A percentile compares a stretch with the other conserved stretches of the same genome.
Conservation (phyloP, 2,329 filamentous ascomycete species). For the Fusarium veterinarium region DNA sequence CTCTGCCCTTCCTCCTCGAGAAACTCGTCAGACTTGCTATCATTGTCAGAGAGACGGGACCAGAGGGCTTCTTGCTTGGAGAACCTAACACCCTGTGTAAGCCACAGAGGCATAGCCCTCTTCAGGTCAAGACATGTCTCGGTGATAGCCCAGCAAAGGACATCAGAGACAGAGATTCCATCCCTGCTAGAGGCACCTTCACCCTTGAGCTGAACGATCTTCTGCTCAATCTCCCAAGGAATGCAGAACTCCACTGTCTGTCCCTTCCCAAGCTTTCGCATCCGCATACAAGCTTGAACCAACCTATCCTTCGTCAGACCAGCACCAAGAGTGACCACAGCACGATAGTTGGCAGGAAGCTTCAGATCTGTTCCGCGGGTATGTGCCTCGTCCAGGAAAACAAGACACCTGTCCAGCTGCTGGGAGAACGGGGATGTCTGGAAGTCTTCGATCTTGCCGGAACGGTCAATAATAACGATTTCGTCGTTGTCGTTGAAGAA, state of each 20-base stretch:
- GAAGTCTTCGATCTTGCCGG: constrained; percentile 60
- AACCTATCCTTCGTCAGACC: constrained; percentile 75
- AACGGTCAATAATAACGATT: constrained; percentile 62
- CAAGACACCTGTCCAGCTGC: constrained; percentile 68
- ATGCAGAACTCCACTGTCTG: constrained; percentile 73
- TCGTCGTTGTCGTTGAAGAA: constrained; percentile 70
- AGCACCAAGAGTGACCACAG: constrained; percentile 75
- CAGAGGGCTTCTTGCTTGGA: constrained; percentile 55
- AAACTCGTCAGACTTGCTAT: constrained; percentile 48
- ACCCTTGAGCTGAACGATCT: constrained; percentile 53
- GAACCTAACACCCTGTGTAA: constrained; percentile 67
- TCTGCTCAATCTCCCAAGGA: constrained; percentile 67
- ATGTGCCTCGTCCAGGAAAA: constrained; percentile 78
- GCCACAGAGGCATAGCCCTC: constrained; percentile 61
- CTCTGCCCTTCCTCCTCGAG: constrained; percentile 66
- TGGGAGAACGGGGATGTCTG: constrained; percentile 68
- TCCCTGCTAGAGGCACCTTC: accelerated
- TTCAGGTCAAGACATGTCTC: constrained; percentile 31
- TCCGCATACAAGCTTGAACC: constrained; percentile 79
- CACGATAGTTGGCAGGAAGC: constrained; percentile 67
- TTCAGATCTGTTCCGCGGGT: constrained; percentile 76
- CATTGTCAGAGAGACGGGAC: neutral
- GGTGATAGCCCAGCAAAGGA: constrained; percentile 68
- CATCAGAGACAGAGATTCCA: constrained; percentile 61
- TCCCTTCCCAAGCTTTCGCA: constrained; percentile 74